phyloP scores from a whole-genome alignment of 345 rosid species.

The Populus simonii region DNA sequence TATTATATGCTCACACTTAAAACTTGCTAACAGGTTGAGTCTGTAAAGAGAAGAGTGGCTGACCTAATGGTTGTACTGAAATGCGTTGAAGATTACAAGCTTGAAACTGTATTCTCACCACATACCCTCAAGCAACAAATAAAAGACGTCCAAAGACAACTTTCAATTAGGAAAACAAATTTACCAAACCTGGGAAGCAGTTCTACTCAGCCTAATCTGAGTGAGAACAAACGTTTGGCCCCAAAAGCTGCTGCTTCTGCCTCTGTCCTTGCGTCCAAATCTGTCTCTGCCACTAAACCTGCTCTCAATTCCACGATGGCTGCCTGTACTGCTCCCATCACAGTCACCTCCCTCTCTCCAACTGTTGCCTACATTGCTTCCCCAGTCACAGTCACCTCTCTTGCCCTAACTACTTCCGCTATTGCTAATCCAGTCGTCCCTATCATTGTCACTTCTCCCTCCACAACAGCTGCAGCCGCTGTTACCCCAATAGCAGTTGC shows the following conservation, averaged over 20 bases:
- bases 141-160: conserved; percentile 14
- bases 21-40: conserved; percentile 22
- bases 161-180: not conserved
- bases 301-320: not conserved
- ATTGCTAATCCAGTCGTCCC: not conserved
- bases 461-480: not conserved
- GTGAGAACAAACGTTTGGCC: not conserved
- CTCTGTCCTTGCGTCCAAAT: not conserved
- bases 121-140: conserved; percentile 7
- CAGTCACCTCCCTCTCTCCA: not conserved
- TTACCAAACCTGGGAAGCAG: not conserved
- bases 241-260: not conserved
- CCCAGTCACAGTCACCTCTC: not conserved
- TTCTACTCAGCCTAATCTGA: not conserved
- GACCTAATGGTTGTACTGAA: conserved; percentile 6
- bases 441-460: not conserved
- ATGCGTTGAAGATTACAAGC: conserved; percentile 27
- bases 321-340: not conserved
- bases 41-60: conserved; percentile 15
- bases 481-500: not conserved
- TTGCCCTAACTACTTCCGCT: not conserved
- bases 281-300: not conserved
- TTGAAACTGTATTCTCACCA: conserved; percentile 5
- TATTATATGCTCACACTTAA: not conserved
- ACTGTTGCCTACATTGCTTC: not conserved